Percentiles rank a stretch among this genome's conserved stretches.
These are phyloP conservation scores for Alisma plantagoaquatica DNA, from an alignment of 106 monocot genomes.

Conservation along the genomic window DNA sequence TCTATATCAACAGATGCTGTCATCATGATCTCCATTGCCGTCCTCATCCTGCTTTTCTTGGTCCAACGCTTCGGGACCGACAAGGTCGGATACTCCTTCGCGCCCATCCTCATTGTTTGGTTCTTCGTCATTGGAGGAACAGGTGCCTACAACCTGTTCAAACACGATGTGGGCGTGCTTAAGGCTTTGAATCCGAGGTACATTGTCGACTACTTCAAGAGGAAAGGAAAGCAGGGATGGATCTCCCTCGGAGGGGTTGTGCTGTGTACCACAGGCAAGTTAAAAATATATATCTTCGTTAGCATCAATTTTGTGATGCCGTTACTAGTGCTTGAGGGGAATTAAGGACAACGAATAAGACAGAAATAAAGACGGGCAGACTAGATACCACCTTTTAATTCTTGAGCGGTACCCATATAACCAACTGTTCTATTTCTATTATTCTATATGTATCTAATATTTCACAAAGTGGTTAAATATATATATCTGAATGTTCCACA, in stretches of 20 bases:
- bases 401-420: too few relatives aligned
- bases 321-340: too few relatives aligned
- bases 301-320: background rate
- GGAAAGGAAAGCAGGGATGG: conserved; percentile 53
- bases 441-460: too few relatives aligned
- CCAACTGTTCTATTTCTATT: too few relatives aligned
- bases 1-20: conserved; percentile 27
- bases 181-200: conserved; percentile 63
- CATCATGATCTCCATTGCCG: conserved; percentile 36
- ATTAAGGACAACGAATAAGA: too few relatives aligned
- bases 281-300: background rate
- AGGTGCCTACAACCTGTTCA: conserved; percentile 50
- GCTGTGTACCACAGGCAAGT: conserved; percentile 71
- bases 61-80: conserved; percentile 64
- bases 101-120: conserved; percentile 51
- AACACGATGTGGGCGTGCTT: conserved; percentile 34
- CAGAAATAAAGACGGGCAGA: too few relatives aligned
- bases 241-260: conserved; percentile 70
- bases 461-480: too few relatives aligned
- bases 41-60: conserved; percentile 42
- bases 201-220: conserved; percentile 45
- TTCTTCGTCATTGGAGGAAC: conserved; percentile 32
- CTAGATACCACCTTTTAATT: too few relatives aligned
- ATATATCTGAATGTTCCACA: too few relatives aligned
- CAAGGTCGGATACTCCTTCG: conserved; percentile 64